Evolutionary conservation across 148 eudicot species (phyloP).

Genomic region (Nepenthes mirabilis): DNA sequence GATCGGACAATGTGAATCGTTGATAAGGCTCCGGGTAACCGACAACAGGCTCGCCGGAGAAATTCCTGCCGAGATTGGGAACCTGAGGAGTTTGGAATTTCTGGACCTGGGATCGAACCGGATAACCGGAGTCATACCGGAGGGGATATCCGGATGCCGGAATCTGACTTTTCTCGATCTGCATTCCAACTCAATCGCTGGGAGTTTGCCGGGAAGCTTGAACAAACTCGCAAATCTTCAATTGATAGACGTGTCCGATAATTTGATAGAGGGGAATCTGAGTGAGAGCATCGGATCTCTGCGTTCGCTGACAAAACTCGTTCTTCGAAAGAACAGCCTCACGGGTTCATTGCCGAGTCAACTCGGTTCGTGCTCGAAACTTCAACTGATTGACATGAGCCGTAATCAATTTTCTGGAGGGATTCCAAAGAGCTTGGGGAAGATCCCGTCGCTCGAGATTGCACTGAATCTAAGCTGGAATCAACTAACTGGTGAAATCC

Average conservation of each 20-base stretch:
- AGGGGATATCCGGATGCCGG: conserved; percentile 57
- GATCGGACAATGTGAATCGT: conserved; percentile 59
- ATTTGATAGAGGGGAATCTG: conserved; percentile 42
- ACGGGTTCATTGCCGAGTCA: conserved; percentile 57
- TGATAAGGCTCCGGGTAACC: conserved; percentile 67
- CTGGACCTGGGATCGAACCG: conserved; percentile 71
- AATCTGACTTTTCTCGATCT: conserved; percentile 75
- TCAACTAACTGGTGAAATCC: conserved; percentile 60
- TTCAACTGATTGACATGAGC: conserved; percentile 76
- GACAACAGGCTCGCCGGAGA: conserved; percentile 47
- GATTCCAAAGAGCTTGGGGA: conserved; percentile 63
- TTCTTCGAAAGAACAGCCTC: conserved; percentile 40
- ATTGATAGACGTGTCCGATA: conserved; percentile 62
- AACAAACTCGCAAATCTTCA: conserved; percentile 43
- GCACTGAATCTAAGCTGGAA: conserved; percentile 81
- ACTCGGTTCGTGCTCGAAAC: conserved; percentile 65
- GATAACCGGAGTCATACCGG: conserved; percentile 50
- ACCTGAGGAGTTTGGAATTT: conserved; percentile 47
- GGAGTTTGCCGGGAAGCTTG: conserved; percentile 42
- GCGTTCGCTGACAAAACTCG: conserved; percentile 67
- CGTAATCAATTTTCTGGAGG: conserved; percentile 45
- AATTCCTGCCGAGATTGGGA: conserved; percentile 64
- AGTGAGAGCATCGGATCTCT: conserved; percentile 46
- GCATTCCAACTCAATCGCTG: conserved; percentile 66
- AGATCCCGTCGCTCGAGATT: conserved; percentile 70